These are phyloP conservation scores for Aspergillus brunneoviolaceus DNA, from an alignment of 2,329 filamentous ascomycete genomes.

Conservation along the genomic window DNA sequence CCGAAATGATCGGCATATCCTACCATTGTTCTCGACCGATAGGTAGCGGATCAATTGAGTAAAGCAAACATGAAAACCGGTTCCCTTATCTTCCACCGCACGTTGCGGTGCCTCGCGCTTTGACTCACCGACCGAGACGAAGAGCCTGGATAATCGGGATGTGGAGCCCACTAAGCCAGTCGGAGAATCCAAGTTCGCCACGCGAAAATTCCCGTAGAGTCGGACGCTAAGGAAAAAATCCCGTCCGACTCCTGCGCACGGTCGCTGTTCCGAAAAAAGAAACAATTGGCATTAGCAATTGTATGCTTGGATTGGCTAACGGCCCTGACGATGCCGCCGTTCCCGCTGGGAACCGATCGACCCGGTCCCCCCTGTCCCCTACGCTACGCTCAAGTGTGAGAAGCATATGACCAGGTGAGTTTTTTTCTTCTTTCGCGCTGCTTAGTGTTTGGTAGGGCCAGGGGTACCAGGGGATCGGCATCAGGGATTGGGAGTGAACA, in stretches of 20 bases:
- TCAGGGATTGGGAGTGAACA: too few species aligned
- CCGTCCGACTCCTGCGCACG: not conserved
- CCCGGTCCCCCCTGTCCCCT: not conserved
- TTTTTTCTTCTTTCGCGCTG: not conserved
- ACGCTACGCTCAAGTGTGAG: not conserved
- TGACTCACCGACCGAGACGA: too few species aligned
- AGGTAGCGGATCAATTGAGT: too few species aligned
- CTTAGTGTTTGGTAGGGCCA: not conserved
- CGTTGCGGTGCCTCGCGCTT: too few species aligned
- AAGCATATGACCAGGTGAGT: not conserved
- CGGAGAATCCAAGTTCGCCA: not conserved
- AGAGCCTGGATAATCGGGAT: too few species aligned
- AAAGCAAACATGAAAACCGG: too few species aligned
- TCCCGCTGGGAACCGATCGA: not conserved
- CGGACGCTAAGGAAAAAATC: not conserved
- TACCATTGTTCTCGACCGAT: too few species aligned
- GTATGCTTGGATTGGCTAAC: too few species aligned
- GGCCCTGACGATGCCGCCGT: not conserved
- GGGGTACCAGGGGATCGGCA: too few species aligned
- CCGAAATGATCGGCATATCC: too few species aligned
- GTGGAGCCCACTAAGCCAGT: too few species aligned
- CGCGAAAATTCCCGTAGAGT: not conserved
- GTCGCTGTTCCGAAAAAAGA: not conserved
- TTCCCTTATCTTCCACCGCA: too few species aligned
- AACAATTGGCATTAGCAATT: not conserved